Evolutionary conservation across 805 yeast species (phyloP).

Genomic region (Cyberlindnera suaveolens): DNA sequence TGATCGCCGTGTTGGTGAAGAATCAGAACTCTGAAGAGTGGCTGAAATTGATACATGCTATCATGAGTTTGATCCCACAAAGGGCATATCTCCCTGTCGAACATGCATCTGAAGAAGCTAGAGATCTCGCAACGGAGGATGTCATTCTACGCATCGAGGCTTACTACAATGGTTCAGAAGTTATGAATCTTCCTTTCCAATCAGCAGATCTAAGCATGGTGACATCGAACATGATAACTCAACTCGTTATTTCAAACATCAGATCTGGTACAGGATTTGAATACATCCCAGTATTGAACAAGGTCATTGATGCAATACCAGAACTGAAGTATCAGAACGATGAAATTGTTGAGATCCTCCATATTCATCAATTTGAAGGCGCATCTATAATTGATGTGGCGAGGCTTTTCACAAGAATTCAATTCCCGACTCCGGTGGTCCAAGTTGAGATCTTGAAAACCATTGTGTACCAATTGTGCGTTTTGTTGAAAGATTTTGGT

Average conservation of each 20-base stretch:
- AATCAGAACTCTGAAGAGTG: slow-evolving; percentile 23
- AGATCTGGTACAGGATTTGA: slow-evolving; percentile 18
- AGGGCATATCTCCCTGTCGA: slow-evolving; percentile 54
- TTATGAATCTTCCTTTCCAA: slow-evolving; percentile 31
- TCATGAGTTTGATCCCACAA: slow-evolving; percentile 55
- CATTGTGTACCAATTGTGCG: slow-evolving; percentile 17
- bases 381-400: slow-evolving; percentile 24
- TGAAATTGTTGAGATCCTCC: slow-evolving; percentile 25
- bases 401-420: slow-evolving; percentile 24
- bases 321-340: slow-evolving; percentile 30
- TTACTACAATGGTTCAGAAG: slow-evolving; percentile 29
- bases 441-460: slow-evolving; percentile 14
- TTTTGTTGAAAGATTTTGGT: slow-evolving; percentile 22
- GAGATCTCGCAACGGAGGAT: slow-evolving; percentile 12
- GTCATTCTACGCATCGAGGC: slow-evolving; percentile 25
- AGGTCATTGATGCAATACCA: slow-evolving; percentile 42
- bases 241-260: slow-evolving; percentile 22
- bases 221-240: slow-evolving; percentile 28
- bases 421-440: slow-evolving; percentile 22
- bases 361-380: slow-evolving; percentile 7
- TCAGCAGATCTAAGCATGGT: slow-evolving; percentile 39
- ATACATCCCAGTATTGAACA: slow-evolving; percentile 30
- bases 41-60: slow-evolving; percentile 32
- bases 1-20: slow-evolving; percentile 40
- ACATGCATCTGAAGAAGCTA: slow-evolving; percentile 27